Percentiles rank a stretch among this genome's conserved stretches.
phyloP scores from a whole-genome alignment of 2,329 filamentous ascomycete species.

The Endoconidiophora laricicola region DNA sequence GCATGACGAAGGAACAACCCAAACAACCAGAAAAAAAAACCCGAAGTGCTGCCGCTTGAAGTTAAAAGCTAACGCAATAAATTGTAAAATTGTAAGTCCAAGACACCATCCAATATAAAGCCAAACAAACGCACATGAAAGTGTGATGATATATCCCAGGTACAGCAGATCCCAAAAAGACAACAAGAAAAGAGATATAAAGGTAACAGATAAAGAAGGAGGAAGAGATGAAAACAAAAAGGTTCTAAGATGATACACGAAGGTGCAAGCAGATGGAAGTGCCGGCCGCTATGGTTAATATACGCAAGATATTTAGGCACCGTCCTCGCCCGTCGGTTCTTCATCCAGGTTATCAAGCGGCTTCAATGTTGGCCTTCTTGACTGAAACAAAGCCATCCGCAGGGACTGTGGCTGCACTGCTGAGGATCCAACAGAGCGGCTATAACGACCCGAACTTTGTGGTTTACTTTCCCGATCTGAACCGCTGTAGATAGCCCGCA shows the following conservation, averaged over 20 bases:
- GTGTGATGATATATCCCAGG: slow-evolving; percentile 1
- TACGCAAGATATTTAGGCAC: too few species aligned
- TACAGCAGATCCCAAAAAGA: background rate
- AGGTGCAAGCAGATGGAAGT: too few species aligned
- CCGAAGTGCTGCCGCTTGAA: background rate
- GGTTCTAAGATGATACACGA: background rate
- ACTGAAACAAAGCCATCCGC: slow-evolving; percentile 8
- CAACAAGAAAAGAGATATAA: background rate
- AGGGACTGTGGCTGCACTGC: slow-evolving; percentile 1
- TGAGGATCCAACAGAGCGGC: background rate
- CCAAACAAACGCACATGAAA: background rate
- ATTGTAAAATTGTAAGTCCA: background rate
- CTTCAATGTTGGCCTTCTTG: background rate
- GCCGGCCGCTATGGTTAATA: too few species aligned
- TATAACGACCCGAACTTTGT: background rate
- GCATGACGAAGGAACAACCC: background rate
- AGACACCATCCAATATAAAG: background rate
- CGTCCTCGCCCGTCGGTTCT: background rate
- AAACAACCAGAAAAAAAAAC: background rate
- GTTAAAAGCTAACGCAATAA: background rate
- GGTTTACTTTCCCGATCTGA: slow-evolving; percentile 11
- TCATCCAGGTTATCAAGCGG: slow-evolving; percentile 9
- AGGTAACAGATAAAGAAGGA: background rate
- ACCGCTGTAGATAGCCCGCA: slow-evolving; percentile 14
- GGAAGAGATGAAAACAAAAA: background rate